Conservation (phyloP, 108 stramenopile genomes). For the Fragilariopsis cylindrus region DNA sequence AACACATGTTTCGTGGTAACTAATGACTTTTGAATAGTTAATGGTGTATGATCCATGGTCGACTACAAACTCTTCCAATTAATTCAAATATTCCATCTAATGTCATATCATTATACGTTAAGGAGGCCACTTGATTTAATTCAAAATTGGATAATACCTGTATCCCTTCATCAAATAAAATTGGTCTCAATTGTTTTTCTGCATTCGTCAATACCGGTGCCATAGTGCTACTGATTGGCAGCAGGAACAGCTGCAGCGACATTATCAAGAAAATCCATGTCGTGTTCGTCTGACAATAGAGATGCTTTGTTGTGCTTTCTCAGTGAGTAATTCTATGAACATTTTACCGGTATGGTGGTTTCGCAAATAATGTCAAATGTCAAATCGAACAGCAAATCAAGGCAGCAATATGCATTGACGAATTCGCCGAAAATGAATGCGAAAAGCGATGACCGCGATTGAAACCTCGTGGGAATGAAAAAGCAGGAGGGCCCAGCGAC, state of each 20-base stretch:
- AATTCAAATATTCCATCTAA: slow-evolving; percentile 59
- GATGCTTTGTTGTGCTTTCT: no score
- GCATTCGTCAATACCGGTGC: slow-evolving; percentile 10
- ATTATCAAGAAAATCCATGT: slow-evolving; percentile 1
- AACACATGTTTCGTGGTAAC: slow-evolving; percentile 47
- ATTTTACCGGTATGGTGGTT: no score
- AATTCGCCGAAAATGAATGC: no score
- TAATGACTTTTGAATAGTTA: slow-evolving; percentile 57
- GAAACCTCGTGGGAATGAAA: no score
- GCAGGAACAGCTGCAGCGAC: not conserved
- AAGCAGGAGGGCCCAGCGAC: no score
- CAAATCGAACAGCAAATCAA: no score
- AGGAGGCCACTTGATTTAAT: slow-evolving; percentile 58
- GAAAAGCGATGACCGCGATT: no score
- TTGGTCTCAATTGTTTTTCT: slow-evolving; percentile 22
- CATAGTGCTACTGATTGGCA: not conserved
- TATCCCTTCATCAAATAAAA: slow-evolving; percentile 47
- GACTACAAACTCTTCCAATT: slow-evolving; percentile 35
- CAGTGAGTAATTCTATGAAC: no score
- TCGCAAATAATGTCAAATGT: no score
- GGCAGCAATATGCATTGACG: no score
- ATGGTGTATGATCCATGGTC: slow-evolving; percentile 40
- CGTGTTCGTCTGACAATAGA: no score
- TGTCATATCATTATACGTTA: slow-evolving; percentile 52
- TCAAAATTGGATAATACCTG: slow-evolving; percentile 57